Percentiles rank a stretch among this genome's conserved stretches.
Conservation (phyloP, 768 basidiomycete genomes). For the Leccinellum albellum region DNA sequence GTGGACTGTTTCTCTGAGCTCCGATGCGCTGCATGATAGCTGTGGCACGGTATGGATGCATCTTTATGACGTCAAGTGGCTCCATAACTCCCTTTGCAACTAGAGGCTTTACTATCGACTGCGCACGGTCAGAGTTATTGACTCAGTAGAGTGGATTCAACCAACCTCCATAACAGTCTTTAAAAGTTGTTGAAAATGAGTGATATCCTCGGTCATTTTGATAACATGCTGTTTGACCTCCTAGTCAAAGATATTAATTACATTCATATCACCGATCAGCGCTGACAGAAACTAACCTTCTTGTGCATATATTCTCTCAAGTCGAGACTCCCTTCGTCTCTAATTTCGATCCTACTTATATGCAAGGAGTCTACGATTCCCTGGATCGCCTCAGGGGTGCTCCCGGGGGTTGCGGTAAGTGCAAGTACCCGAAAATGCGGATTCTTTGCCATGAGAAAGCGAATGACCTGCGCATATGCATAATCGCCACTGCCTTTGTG, state of each 20-base stretch:
- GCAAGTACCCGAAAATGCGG: conserved; percentile 91
- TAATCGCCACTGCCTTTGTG: conserved; percentile 93
- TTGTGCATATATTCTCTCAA: conserved; percentile 81
- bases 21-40: conserved; percentile 38
- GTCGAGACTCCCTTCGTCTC: conserved; percentile 88
- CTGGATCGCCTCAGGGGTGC: conserved; percentile 84
- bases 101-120: conserved; percentile 38
- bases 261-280: conserved; percentile 1
- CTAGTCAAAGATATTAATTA: conserved; percentile 34
- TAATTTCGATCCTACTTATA: conserved; percentile 91
- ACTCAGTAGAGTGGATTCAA: background rate
- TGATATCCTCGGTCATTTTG: conserved; percentile 63
- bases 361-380: conserved; percentile 87
- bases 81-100: conserved; percentile 40
- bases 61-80: conserved; percentile 50
- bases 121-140: conserved; percentile 6
- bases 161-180: conserved; percentile 72
- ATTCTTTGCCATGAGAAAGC: conserved; percentile 90
- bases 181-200: conserved; percentile 63
- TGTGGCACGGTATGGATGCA: conserved; percentile 66
- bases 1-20: conserved; percentile 32
- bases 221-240: conserved; percentile 77
- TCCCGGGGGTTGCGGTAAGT: conserved; percentile 92
- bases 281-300: conserved; percentile 52
- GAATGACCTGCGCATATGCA: conserved; percentile 84